Percentiles rank a stretch among this genome's conserved stretches.
Evolutionary conservation across 768 basidiomycete species (phyloP).

Genomic region (Cytidiella melzeri): DNA sequence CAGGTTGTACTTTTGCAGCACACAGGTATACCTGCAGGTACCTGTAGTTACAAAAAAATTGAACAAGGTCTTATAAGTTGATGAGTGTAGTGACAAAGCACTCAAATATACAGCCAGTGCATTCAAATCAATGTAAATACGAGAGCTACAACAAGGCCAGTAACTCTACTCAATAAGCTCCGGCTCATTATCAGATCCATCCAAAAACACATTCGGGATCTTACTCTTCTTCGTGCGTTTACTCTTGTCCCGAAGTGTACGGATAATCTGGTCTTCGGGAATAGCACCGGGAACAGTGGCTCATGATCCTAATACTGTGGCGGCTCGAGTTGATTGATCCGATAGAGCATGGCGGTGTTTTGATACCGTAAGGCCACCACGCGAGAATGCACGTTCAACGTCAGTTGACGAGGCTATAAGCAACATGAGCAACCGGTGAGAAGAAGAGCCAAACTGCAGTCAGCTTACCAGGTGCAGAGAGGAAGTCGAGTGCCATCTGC

Average conservation of each 20-base stretch:
- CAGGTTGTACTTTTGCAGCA: background rate
- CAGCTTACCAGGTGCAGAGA: slow-evolving; percentile 13
- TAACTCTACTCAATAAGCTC: too few species aligned
- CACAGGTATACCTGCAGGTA: slow-evolving; percentile 1
- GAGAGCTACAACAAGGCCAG: too few species aligned
- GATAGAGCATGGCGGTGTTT: too few species aligned
- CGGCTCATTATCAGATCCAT: too few species aligned
- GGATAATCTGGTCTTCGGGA: slow-evolving; percentile 10
- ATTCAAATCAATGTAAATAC: too few species aligned
- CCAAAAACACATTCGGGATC: background rate
- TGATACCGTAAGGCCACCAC: too few species aligned
- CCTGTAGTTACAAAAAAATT: background rate
- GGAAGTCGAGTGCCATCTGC: slow-evolving; percentile 9
- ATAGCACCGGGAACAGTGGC: slow-evolving; percentile 10
- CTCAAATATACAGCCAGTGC: background rate
- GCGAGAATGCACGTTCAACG: too few species aligned
- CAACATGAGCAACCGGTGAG: background rate
- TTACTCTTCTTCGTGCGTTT: slow-evolving; percentile 2
- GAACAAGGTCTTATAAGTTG: background rate
- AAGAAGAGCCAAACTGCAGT: too few species aligned
- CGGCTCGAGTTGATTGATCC: too few species aligned
- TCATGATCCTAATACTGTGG: too few species aligned
- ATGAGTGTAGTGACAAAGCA: background rate
- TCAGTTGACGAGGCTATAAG: slow-evolving; percentile 23
- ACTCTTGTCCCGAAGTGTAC: background rate